Evolutionary conservation across 495 filamentous ascomycete species (phyloP), one percentile per base, ranked within the genome.

Genomic region (Annulohypoxylon bovei): DNA sequence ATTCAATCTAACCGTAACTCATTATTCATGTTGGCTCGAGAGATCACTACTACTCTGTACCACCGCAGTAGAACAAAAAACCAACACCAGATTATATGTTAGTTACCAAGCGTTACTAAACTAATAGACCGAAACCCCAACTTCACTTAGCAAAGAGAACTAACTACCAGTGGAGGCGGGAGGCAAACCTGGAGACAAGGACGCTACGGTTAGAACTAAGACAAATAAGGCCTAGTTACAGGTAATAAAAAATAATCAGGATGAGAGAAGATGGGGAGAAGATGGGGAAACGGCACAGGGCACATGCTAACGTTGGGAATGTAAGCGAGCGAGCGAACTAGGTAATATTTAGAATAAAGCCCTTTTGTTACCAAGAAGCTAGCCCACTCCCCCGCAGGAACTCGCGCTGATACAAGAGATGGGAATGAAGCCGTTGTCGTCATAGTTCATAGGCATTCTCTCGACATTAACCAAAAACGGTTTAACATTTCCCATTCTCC

Each of bases 391-490:
- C 67, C 67, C 60, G 52, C 67, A 70, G 27, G 9, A 61, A 54
- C n/a, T 35, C 42, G 11, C 32, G 53, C 18, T 50, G 14, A 46
- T 39, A 35, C 12, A 57, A 25, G 32, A 30, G 44, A 44, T 4
- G 44, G 27, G 35, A 59, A 46, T 54, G 64, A 72, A 44, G 69
- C 44, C 40, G 67, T 54, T 54, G 54, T 72, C 69, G 59, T 72
- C 69, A 67, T 72, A 16, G 18, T 30, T 50, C 44, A 18, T 46
- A 46, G 22, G 9, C 27, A 25, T 52, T 16, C 28, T 14, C 20
- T 40, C 14, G 3, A 25, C 14, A 37, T 42, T 64, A 40, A 33
- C 69, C 46, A 46, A 35, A 72, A 72, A 1, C 42, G 53, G 69
- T 39, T 55, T 67, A 67, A 67, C 40, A 18, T 54, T 54, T 64